Conservation (phyloP, 768 basidiomycete genomes). For the Pholiota molesta region DNA sequence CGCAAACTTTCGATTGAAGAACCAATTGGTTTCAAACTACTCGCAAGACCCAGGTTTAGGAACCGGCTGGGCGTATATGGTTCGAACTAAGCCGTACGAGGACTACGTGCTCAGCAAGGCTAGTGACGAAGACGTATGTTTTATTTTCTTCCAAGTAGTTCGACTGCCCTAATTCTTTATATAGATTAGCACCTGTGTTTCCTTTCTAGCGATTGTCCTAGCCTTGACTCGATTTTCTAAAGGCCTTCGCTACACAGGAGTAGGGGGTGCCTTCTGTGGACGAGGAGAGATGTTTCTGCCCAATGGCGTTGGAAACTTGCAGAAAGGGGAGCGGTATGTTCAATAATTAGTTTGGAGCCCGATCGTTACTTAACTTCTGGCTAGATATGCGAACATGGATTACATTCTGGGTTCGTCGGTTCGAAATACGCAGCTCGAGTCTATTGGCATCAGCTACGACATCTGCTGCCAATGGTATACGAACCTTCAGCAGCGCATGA, state of each 20-base stretch:
- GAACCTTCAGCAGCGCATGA: conserved; percentile 25
- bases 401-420: conserved; percentile 14
- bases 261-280: conserved; percentile 11
- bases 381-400: conserved; percentile 23
- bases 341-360: background rate
- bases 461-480: conserved; percentile 33
- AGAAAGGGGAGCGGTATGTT: conserved; percentile 34
- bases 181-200: conserved; percentile 21
- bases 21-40: conserved; percentile 15
- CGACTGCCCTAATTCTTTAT: background rate
- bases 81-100: conserved; percentile 8
- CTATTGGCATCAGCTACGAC: conserved; percentile 27
- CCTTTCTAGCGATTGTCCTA: conserved; percentile 15
- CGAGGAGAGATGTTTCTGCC: conserved; percentile 14
- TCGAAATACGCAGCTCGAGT: background rate
- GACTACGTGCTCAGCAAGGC: conserved; percentile 12
- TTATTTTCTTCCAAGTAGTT: background rate
- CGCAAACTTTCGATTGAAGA: conserved; percentile 16
- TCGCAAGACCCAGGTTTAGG: conserved; percentile 10
- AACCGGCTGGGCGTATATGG: conserved; percentile 12
- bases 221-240: conserved; percentile 9
- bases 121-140: conserved; percentile 15
- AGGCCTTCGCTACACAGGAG: conserved; percentile 18
- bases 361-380: background rate
- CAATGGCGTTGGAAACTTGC: conserved; percentile 27